These are phyloP conservation scores for Fusarium incarnatum DNA, from an alignment of 2,329 filamentous ascomycete species.

Conservation along the genomic window DNA sequence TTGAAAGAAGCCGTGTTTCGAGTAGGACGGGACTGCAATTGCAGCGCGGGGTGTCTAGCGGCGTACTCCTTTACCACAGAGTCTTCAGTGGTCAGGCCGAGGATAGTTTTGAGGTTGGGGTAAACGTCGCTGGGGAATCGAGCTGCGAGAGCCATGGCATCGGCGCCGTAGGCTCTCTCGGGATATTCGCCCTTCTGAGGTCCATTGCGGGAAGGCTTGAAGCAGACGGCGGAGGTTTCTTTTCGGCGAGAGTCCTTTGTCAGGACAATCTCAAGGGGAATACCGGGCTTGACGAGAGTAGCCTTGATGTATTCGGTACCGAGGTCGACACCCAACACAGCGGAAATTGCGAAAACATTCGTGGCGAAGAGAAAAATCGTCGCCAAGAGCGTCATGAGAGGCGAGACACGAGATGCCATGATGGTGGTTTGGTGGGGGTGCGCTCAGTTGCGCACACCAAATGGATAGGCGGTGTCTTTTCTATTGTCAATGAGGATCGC, in stretches of 20 bases:
- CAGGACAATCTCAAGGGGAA: conserved; percentile 96
- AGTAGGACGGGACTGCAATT: conserved; percentile 68
- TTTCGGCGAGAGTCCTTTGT: conserved; percentile 98
- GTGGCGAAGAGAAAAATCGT: conserved; percentile 53
- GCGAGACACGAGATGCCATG: conserved; percentile 54
- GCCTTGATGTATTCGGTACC: conserved; percentile 98
- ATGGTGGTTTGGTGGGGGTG: conserved; percentile 44
- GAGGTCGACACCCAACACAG: conserved; percentile 91
- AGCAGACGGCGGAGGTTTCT: conserved; percentile 89
- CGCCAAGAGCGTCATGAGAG: conserved; percentile 55
- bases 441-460: conserved; percentile 41
- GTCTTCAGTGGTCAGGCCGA: conserved; percentile 77
- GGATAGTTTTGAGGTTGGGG: conserved; percentile 88
- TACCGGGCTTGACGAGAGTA: conserved; percentile 93
- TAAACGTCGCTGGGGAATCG: conserved; percentile 95
- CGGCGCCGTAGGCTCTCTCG: conserved; percentile 90
- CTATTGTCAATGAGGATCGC: conserved; percentile 20
- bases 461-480: conserved; percentile 23
- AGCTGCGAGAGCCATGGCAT: conserved; percentile 87
- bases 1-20: conserved; percentile 84
- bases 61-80: conserved; percentile 76
- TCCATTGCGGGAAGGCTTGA: conserved; percentile 83
- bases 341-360: conserved; percentile 68
- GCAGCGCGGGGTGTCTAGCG: conserved; percentile 80
- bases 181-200: conserved; percentile 77